Evolutionary conservation across 495 filamentous ascomycete genomes (phyloP).

Genomic region (Penicillium verhagenii): DNA sequence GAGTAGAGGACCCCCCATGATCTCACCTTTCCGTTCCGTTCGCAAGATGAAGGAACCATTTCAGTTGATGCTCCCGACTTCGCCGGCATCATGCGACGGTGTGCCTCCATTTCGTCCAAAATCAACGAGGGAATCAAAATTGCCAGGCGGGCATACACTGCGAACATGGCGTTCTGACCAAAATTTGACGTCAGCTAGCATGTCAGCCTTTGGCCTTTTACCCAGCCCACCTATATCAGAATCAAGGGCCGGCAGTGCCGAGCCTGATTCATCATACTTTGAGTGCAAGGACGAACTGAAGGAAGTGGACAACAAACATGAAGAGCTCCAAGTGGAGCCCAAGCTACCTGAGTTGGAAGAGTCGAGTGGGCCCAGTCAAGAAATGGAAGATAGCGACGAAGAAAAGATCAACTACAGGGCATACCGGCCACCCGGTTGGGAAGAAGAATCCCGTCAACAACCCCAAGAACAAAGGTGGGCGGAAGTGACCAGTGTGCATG

Average conservation of each 20-base stretch:
- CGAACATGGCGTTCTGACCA: slow-evolving; percentile 46
- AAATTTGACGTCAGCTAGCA: slow-evolving; percentile 32
- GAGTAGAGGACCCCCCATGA: slow-evolving; percentile 27
- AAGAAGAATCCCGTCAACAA: neutral
- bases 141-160: slow-evolving; percentile 26
- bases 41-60: slow-evolving; percentile 49
- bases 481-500: slow-evolving; percentile 36
- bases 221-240: slow-evolving; percentile 46
- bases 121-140: slow-evolving; percentile 15
- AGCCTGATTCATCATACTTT: slow-evolving; percentile 35
- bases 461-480: slow-evolving; percentile 7
- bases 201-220: slow-evolving; percentile 41
- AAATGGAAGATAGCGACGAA: neutral
- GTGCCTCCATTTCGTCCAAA: slow-evolving; percentile 16
- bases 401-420: slow-evolving; percentile 9
- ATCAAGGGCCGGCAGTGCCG: slow-evolving; percentile 27
- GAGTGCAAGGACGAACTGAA: slow-evolving; percentile 18
- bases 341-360: neutral
- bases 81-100: slow-evolving; percentile 31
- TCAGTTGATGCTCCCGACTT: slow-evolving; percentile 39
- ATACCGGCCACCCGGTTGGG: slow-evolving; percentile 14
- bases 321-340: neutral
- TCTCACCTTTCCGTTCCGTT: slow-evolving; percentile 49
- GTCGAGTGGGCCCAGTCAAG: neutral
- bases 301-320: neutral